Percentiles rank a stretch among this genome's conserved stretches.
phyloP scores from a whole-genome alignment of 495 filamentous ascomycete species.

The Lophiostoma macrostomum region DNA sequence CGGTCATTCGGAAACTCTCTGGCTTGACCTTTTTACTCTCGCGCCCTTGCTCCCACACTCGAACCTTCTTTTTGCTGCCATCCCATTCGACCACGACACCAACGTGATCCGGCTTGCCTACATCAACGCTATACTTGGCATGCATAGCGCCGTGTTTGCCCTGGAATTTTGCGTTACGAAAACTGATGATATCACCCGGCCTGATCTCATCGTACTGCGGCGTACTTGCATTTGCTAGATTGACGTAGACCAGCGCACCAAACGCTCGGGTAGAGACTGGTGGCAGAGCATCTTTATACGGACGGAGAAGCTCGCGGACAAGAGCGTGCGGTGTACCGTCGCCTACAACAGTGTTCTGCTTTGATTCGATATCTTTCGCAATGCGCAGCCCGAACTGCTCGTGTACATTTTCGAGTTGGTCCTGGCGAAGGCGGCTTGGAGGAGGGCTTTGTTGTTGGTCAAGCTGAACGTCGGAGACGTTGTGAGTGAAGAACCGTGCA shows the following conservation, averaged over 20 bases:
- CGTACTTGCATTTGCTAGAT: conserved; percentile 87
- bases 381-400: conserved; percentile 72
- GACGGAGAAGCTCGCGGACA: conserved; percentile 71
- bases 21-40: conserved; percentile 93
- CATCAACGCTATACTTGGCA: conserved; percentile 84
- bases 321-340: conserved; percentile 78
- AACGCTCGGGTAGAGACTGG: conserved; percentile 86
- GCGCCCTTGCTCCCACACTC: conserved; percentile 91
- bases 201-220: conserved; percentile 92
- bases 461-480: conserved; percentile 66
- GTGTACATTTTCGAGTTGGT: conserved; percentile 85
- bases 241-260: conserved; percentile 88
- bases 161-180: conserved; percentile 92
- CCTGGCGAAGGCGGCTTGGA: conserved; percentile 80
- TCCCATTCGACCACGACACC: conserved; percentile 98
- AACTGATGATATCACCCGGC: conserved; percentile 86
- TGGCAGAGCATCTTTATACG: conserved; percentile 67
- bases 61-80: conserved; percentile 95
- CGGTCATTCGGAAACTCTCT: conserved; percentile 90
- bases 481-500: conserved; percentile 71
- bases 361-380: conserved; percentile 59
- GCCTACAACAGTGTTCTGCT: conserved; percentile 75
- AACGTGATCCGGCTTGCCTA: conserved; percentile 91
- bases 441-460: conserved; percentile 88
- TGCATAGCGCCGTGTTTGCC: conserved; percentile 95